These are phyloP conservation scores for Penicillium sp. DNA, from an alignment of 2,329 filamentous ascomycete species.

Conservation along the genomic window DNA sequence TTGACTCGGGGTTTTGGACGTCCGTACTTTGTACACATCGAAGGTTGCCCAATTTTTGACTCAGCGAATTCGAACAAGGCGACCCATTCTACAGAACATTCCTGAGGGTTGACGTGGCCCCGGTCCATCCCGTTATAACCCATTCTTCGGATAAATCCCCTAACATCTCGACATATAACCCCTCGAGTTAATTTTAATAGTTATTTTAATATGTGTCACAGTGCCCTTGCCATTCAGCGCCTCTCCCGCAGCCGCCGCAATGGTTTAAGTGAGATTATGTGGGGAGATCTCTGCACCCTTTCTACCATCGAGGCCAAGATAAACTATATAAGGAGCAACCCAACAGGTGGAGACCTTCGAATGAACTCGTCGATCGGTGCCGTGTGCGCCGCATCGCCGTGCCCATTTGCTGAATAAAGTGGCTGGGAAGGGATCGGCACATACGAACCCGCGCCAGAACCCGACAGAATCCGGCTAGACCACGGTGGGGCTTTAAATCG, in stretches of 20 bases:
- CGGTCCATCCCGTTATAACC: constrained; percentile 5
- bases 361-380: constrained; percentile 13
- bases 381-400: constrained; percentile 16
- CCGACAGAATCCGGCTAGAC: constrained; percentile 12
- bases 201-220: constrained; percentile 1
- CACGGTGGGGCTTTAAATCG: constrained; percentile 14
- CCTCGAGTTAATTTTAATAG: background rate
- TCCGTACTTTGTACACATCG: background rate
- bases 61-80: background rate
- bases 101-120: background rate
- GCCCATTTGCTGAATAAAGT: constrained; percentile 18
- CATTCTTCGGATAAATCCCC: constrained; percentile 14
- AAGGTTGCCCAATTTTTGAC: background rate
- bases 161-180: background rate
- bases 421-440: constrained; percentile 21
- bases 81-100: background rate
- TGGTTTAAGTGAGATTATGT: background rate
- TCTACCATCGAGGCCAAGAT: constrained; percentile 21
- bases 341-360: constrained; percentile 13
- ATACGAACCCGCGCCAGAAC: constrained; percentile 18
- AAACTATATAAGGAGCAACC: constrained; percentile 15
- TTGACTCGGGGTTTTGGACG: no score
- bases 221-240: constrained; percentile 16
- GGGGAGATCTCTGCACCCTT: constrained; percentile 4
- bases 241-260: background rate